Base-by-base conservation (phyloP, 2,329 filamentous ascomycete genomes). In the Fusarium oxysporum region DNA sequence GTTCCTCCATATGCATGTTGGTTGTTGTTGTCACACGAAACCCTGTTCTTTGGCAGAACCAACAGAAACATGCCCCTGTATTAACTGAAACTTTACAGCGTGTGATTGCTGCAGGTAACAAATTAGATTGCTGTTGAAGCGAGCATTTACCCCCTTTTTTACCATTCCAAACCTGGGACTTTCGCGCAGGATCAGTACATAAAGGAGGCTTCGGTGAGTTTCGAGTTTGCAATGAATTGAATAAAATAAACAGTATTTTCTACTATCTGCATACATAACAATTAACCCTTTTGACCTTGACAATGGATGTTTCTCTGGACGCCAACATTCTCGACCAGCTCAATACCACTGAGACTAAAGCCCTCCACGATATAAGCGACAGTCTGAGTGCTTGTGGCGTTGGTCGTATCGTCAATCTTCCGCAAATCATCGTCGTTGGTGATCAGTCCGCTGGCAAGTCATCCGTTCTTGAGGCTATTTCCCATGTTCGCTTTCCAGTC, bases 381-480 rank as follows among this genome's bases (percentile, higher is more conserved):
- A 81, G 82, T 1, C 80, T 92, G 1, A 85, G 86, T 9, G 82
- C 83, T 6, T 82, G 85, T 16, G 87, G 89, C 3, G 81, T 86
- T 5, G 84, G 80, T 13, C 84, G 78, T 5, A 82, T 87, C 19
- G 81, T 88, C 30, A 80, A 85, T 41, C 80, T 88, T 0, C 87
- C 88, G 4, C 86, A 89, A 71, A 83, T 90, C 41, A 85, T 91
- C 8, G 89, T 91, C 8, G 87, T 88, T 33, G 89, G 90, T 8
- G 86, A 90, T 60, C 88, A 90, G 62, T 90, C 87, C 0, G 86
- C 86, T 2, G 90, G 90, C 5, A 92, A 92, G 76, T 90, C 86
- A n/a, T 91, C 89, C 0, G 88, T 92, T 0, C 84, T 92, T 0
- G 88, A 92, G 70, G 90, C 90, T 0, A 88, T 92, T 51, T 89